Evolutionary conservation across 2,329 filamentous ascomycete genomes (phyloP).

Genomic region (Ilyonectria robusta): DNA sequence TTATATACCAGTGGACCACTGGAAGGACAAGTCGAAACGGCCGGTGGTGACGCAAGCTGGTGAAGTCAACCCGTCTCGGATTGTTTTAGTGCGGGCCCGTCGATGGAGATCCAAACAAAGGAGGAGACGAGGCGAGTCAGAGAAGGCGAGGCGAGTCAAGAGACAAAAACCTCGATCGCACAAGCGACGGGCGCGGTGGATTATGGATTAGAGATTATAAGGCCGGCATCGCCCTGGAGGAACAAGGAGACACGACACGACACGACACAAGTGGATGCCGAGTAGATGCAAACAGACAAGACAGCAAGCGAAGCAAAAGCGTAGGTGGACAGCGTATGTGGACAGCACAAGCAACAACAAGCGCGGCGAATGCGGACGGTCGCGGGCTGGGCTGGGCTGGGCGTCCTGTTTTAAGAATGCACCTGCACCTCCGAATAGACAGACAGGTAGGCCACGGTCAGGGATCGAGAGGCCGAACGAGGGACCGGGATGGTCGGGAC

Average conservation of each 20-base stretch:
- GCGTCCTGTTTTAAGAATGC: slow-evolving; percentile 24
- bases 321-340: slow-evolving; percentile 29
- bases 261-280: slow-evolving; percentile 37
- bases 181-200: slow-evolving; percentile 39
- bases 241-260: slow-evolving; percentile 37
- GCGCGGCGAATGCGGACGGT: slow-evolving; percentile 16
- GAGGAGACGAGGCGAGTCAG: neutral
- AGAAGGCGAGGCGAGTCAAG: neutral
- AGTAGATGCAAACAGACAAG: slow-evolving; percentile 33
- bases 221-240: slow-evolving; percentile 41
- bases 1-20: slow-evolving; percentile 30
- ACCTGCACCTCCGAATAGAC: slow-evolving; percentile 17
- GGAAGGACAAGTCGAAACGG: slow-evolving; percentile 17
- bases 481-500: slow-evolving; percentile 25
- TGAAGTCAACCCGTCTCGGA: slow-evolving; percentile 38
- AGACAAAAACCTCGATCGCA: slow-evolving; percentile 1
- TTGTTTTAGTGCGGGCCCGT: slow-evolving; percentile 39
- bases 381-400: slow-evolving; percentile 6
- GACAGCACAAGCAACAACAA: slow-evolving; percentile 28
- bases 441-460: slow-evolving; percentile 14
- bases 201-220: slow-evolving; percentile 51
- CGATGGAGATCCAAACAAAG: slow-evolving; percentile 30
- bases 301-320: slow-evolving; percentile 32
- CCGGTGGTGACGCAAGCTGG: slow-evolving; percentile 30
- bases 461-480: slow-evolving; percentile 14